Evolutionary conservation across 2,329 filamentous ascomycete species (phyloP), one percentile per base, ranked within the genome.

Genomic region (Myriangium duriaei): DNA sequence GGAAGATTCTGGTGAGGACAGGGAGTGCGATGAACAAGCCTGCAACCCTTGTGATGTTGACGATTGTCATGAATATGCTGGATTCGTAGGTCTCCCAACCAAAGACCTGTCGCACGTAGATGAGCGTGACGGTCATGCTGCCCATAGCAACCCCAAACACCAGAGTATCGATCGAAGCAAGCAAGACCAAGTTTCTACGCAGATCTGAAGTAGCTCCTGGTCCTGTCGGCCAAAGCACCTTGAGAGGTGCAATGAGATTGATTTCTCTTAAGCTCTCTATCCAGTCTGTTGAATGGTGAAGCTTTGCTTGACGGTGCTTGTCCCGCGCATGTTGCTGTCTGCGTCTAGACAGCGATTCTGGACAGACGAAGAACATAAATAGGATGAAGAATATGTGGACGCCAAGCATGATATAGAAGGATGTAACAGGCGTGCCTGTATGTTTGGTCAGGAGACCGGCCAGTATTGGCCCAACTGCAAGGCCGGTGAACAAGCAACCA

Each of bases 71-170:
- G 56, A 86, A 95, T 11, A 76, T 68, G 31, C 81, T 84, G 10
- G 80, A 81, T 56, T 94, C 80, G 40, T 84, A 69, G 28, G 78
- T 86, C 33, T 74, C 72, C 91, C 91, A 96, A 38, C 71, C 67
- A 53, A 94, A 96, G 49, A 76, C 72, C 50, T 73, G 80, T 47
- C 83, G 79, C 15, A 76, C 76, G 60, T 96, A 98, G 39, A 94
- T 72, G 39, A 96, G 69, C 13, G 91, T 68, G 24, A 95, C 77
- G n/a, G 79, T 75, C 44, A 84, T 76, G 0, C 77, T 73, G 33
- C 87, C 84, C 69, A 95, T 82, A 5, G 79, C 77, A 0, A 86
- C 72, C 14, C 84, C 81, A 44, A 95, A 80, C 47, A 92, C 72
- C 45, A 84, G 75, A 16, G 80, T 82, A 53, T 96, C 91, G 39